phyloP scores from a whole-genome alignment of 129 eudicot species.

The Lonicera japonica region DNA sequence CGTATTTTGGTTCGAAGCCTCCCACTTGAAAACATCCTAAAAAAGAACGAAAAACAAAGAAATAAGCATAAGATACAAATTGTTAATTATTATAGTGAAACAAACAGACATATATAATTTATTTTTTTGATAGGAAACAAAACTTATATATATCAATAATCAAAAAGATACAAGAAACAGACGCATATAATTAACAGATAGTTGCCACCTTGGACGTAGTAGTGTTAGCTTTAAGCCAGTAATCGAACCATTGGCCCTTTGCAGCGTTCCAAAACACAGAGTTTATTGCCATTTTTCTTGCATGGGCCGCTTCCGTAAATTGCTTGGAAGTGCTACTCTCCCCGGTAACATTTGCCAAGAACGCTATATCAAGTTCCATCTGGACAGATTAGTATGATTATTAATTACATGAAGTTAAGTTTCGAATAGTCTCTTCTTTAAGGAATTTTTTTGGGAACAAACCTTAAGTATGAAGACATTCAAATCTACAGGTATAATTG shows the following conservation, averaged over 20 bases:
- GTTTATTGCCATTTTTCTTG: conserved; percentile 66
- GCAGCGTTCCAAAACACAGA: conserved; percentile 67
- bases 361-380: conserved; percentile 94
- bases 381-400: background rate
- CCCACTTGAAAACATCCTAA: conserved; percentile 50
- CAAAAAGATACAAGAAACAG: too few species aligned
- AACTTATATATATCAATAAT: too few species aligned
- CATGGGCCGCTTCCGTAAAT: conserved; percentile 48
- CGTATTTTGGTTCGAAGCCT: conserved; percentile 50
- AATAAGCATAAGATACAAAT: background rate
- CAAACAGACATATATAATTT: too few species aligned
- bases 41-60: conserved; percentile 1
- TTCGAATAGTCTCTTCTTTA: background rate
- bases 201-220: conserved; percentile 33
- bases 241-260: conserved; percentile 89
- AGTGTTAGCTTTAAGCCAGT: conserved; percentile 49
- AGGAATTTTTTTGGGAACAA: background rate
- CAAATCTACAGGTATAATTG: conserved; percentile 82
- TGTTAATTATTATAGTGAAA: too few species aligned
- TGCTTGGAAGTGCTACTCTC: conserved; percentile 31
- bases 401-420: background rate
- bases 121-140: too few species aligned
- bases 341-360: conserved; percentile 55
- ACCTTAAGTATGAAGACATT: conserved; percentile 80
- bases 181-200: too few species aligned